Evolutionary conservation across 306 rosid genomes (phyloP).

Genomic region (Cucurbita pepo): DNA sequence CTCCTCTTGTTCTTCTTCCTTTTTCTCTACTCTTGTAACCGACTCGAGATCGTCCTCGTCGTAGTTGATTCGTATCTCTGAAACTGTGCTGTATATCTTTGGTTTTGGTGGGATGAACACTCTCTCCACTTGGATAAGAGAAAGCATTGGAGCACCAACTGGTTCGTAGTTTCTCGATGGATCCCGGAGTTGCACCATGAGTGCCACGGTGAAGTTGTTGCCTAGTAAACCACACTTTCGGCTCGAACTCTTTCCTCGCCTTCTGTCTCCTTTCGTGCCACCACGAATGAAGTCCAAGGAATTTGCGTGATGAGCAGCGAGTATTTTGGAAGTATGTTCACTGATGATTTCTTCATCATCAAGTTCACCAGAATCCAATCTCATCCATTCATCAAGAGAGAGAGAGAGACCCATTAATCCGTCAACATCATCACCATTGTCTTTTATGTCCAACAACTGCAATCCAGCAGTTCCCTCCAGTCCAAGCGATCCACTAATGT

Average conservation of each 20-base stretch:
- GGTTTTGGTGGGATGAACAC: slow-evolving; percentile 73
- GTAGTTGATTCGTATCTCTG: slow-evolving; percentile 23
- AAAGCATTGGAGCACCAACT: slow-evolving; percentile 80
- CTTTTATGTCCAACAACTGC: slow-evolving; percentile 51
- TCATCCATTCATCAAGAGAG: slow-evolving; percentile 89
- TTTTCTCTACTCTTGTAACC: slow-evolving; percentile 18
- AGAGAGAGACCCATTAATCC: slow-evolving; percentile 72
- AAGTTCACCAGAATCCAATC: slow-evolving; percentile 75
- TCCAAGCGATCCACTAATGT: slow-evolving; percentile 36
- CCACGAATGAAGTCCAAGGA: slow-evolving; percentile 42
- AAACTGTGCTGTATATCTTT: slow-evolving; percentile 31
- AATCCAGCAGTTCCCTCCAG: slow-evolving; percentile 76
- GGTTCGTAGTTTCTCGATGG: slow-evolving; percentile 73
- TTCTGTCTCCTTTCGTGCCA: slow-evolving; percentile 42
- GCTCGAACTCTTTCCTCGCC: slow-evolving; percentile 33
- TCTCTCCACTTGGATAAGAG: slow-evolving; percentile 85
- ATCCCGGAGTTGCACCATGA: slow-evolving; percentile 88
- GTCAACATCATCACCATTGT: slow-evolving; percentile 31
- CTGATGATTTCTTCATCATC: slow-evolving; percentile 66
- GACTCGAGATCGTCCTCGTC: slow-evolving; percentile 35
- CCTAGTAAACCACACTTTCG: slow-evolving; percentile 66
- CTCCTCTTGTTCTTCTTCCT: slow-evolving; percentile 24
- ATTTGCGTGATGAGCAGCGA: slow-evolving; percentile 84
- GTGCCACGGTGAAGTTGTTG: slow-evolving; percentile 70
- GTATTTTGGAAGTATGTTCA: slow-evolving; percentile 64